phyloP scores from a whole-genome alignment of 805 yeast genomes.

The Danielia reshetovae region DNA sequence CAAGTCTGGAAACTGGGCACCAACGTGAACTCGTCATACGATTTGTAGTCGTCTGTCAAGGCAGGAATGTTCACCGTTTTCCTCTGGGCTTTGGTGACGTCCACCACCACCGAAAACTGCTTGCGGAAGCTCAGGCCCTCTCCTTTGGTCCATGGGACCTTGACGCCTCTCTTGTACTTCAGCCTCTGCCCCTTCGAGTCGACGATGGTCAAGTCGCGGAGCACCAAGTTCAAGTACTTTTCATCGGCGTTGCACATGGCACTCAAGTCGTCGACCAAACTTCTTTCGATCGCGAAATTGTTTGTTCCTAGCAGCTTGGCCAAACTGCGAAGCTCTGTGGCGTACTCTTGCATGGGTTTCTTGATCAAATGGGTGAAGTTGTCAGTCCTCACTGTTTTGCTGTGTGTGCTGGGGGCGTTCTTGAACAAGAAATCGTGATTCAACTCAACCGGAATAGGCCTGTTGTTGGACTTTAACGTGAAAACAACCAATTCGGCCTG shows the following conservation, averaged over 20 bases:
- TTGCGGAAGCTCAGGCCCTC: constrained; percentile 17
- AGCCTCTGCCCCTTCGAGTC: constrained; percentile 19
- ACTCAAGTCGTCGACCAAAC: constrained; percentile 26
- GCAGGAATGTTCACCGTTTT: constrained; percentile 9
- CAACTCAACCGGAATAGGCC: constrained; percentile 34
- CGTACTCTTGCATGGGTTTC: constrained; percentile 29
- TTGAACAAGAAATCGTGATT: constrained; percentile 34
- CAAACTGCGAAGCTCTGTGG: constrained; percentile 23
- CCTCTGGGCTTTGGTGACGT: constrained; percentile 23
- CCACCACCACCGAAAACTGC: constrained; percentile 22
- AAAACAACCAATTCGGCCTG: constrained; percentile 28
- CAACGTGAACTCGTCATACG: constrained; percentile 26
- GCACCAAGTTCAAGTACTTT: constrained; percentile 24
- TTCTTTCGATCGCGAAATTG: constrained; percentile 25
- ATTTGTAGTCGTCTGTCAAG: constrained; percentile 7
- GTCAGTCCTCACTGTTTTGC: constrained; percentile 14
- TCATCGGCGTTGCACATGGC: constrained; percentile 28
- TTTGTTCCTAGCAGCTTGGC: constrained; percentile 21
- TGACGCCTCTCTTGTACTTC: constrained; percentile 2
- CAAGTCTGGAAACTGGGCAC: constrained; percentile 40
- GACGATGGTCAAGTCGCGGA: constrained; percentile 17
- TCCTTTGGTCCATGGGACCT: constrained; percentile 5
- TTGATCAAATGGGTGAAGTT: constrained; percentile 31
- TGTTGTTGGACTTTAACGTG: constrained; percentile 27
- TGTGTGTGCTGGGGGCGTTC: constrained; percentile 15